Evolutionary conservation across 768 basidiomycete genomes (phyloP), one percentile per base, ranked within the genome.

Genomic region (Mycena crocata): DNA sequence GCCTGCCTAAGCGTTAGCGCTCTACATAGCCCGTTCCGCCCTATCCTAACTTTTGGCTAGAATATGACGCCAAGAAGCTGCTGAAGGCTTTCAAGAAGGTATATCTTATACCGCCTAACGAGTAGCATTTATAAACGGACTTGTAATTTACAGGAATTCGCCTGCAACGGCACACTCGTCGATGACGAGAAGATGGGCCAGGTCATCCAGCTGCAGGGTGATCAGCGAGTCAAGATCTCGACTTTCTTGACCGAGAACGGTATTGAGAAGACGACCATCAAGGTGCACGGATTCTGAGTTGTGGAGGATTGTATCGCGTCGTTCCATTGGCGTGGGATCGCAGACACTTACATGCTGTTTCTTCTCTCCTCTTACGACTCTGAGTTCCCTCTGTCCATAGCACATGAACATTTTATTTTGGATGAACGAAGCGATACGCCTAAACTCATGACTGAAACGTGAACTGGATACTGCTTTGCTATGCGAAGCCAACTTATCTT

Each of bases 31-130:
- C 35, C 42, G 15, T 37, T n/a, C 67, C 66, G 68, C 45, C 61
- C 67, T 68, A 46, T 56, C 48, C 32, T 55, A 32, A 37, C 44
- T 19, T 44, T 35, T 57, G 61, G 50, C 71, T 77, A 96, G 95
- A 96, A 82, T 98, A 97, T 81, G 95, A 98, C 80, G 87, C 90
- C 72, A 99, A 98, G 90, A 99, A 99, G 84, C 87, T 99, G 70
- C 86, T 99, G 80, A 99, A 99, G 80, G 96, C 94, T 17, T 98
- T 99, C 86, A 99, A 99, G 88, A 99, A 98, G 92, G 95, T 93
- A 64, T 62, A 58, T 54, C 28, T 44, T 31, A 42, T 8, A n/a
- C 32, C 46, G 34, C 61, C 57, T 54, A 21, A 9, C 19, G 26
- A 46, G 44, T 52, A 24, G 10, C 57, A 51, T 39, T 50, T 23